These are phyloP conservation scores for Penicillium waksmanii DNA, from an alignment of 495 filamentous ascomycete species.

Conservation along the genomic window DNA sequence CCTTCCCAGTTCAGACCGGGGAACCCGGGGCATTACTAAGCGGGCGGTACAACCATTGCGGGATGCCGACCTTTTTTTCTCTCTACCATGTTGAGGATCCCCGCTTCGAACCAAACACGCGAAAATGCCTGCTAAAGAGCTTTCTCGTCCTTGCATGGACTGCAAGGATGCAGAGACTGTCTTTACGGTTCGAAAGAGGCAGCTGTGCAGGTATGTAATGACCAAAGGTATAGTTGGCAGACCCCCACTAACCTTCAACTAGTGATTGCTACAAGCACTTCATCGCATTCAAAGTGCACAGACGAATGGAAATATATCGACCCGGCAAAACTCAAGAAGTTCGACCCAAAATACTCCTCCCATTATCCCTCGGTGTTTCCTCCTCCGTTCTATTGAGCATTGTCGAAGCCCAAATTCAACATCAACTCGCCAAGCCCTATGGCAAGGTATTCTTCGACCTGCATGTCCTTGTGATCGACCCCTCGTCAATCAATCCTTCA, in stretches of 20 bases:
- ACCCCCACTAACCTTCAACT: conserved; percentile 16
- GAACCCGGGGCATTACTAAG: conserved; percentile 45
- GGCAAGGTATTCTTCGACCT: conserved; percentile 66
- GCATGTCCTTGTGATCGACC: conserved; percentile 68
- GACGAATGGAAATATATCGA: conserved; percentile 72
- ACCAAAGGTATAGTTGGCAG: background rate
- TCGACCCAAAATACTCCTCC: conserved; percentile 66
- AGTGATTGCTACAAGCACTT: conserved; percentile 81
- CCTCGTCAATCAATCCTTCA: conserved; percentile 42
- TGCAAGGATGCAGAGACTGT: conserved; percentile 46
- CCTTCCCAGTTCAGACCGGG: conserved; percentile 33
- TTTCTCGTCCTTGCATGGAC: conserved; percentile 38
- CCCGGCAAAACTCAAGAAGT: conserved; percentile 36
- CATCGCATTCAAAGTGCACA: conserved; percentile 72
- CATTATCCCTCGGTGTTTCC: conserved; percentile 81
- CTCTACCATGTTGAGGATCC: conserved; percentile 1
- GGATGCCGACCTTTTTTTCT: conserved; percentile 20
- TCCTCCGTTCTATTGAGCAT: conserved; percentile 80
- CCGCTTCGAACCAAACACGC: background rate
- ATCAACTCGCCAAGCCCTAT: conserved; percentile 57
- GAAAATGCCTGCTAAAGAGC: conserved; percentile 46
- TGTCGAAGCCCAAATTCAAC: conserved; percentile 66
- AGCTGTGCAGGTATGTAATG: conserved; percentile 49
- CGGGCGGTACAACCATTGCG: conserved; percentile 21
- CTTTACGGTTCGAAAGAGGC: conserved; percentile 45